Base-by-base conservation (phyloP, 2,329 filamentous ascomycete species). In the Davidsoniella virescens region DNA sequence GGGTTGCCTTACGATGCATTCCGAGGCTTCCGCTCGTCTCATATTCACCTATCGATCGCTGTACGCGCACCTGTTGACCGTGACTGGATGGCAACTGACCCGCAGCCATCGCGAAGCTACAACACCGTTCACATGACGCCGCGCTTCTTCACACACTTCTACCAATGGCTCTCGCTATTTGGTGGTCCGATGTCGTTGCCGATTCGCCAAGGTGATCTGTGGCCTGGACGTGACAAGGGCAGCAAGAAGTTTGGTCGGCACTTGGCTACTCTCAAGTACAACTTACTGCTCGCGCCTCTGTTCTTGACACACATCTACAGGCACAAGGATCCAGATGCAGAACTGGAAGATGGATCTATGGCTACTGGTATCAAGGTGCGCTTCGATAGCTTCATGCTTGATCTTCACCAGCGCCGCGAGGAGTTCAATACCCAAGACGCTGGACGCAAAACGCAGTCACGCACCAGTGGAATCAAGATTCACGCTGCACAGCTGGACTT, bases 211-310 rank as follows among this genome's bases (percentile, higher is more conserved):
- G 92, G 92, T 14, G 75, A 76, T 44, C 72, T 98, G 2, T 98
- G 88, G 80, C 90, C 88, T 5, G 87, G 87, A 0, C 76, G 87
- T 20, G 92, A 95, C 58, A 95, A 94, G 70, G 92, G 87, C 43
- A 95, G 87, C 70, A 98, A 98, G 68, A 98, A 98, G 63, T 98
- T 98, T 62, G 90, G 90, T 12, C 78, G 92, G 46, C 93, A 98
- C 65, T 70, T 98, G 54, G 90, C 87, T n/a, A 98, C 93, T 7
- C 88, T 98, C 70, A 98, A 98, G 69, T 96, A 96, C 67, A 95
- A 90, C 55, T 68, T 98, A 18, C 73, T 96, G 2, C 70, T 98
- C 14, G 94, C 92, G 2, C 92, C 92, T 0, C 68, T 98, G 2
- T 98, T 94, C 63, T 76, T 98, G 55, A 93, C 88, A 57, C 92